A percentile compares a stretch with the other conserved stretches of the same genome.
Evolutionary conservation across 148 eudicot genomes (phyloP).

Genomic region (Nepenthes mirabilis): DNA sequence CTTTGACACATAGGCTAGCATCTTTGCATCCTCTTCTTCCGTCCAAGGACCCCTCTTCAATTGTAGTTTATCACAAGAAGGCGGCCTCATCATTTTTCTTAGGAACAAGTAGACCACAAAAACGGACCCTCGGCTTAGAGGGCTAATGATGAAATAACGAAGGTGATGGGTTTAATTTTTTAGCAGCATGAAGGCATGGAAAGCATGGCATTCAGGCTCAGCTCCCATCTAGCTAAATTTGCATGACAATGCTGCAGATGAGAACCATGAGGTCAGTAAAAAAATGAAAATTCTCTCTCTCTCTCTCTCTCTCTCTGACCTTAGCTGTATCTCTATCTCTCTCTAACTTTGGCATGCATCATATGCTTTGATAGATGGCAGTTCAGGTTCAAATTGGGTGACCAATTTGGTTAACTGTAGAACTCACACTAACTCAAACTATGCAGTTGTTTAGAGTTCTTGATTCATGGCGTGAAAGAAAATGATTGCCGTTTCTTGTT

Average conservation of each 20-base stretch:
- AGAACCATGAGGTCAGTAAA: slow-evolving; percentile 10
- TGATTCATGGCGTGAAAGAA: too few relatives aligned
- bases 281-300: background rate
- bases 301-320: background rate
- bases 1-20: slow-evolving; percentile 19
- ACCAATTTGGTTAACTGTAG: slow-evolving; percentile 33
- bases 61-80: slow-evolving; percentile 24
- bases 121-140: background rate
- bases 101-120: background rate
- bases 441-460: too few relatives aligned
- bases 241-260: slow-evolving; percentile 29
- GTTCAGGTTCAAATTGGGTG: slow-evolving; percentile 69
- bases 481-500: too few relatives aligned
- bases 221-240: slow-evolving; percentile 17
- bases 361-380: slow-evolving; percentile 17
- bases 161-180: slow-evolving; percentile 13
- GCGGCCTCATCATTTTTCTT: slow-evolving; percentile 36
- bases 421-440: too few relatives aligned
- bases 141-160: background rate
- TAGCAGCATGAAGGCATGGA: slow-evolving; percentile 28
- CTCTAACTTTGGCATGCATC: slow-evolving; percentile 8
- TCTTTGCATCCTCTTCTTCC: slow-evolving; percentile 29
- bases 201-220: slow-evolving; percentile 31
- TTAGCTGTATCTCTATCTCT: too few relatives aligned
- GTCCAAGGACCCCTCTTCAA: slow-evolving; percentile 26